Conservation (phyloP, 306 rosid species). For the Glycyrrhiza uralensis region DNA sequence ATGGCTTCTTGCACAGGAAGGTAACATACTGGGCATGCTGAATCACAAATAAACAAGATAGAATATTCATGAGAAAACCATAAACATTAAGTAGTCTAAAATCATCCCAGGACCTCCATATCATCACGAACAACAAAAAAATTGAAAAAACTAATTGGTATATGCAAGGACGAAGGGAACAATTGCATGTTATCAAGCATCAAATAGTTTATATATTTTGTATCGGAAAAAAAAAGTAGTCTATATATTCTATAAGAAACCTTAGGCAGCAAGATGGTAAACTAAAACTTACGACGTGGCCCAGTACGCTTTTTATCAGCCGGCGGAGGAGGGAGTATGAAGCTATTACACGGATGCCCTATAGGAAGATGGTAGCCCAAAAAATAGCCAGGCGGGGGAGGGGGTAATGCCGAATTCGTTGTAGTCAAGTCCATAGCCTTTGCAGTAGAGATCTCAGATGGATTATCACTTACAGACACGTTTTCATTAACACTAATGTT, state of each 20-base stretch:
- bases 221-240: too few species aligned
- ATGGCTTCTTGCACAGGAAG: slow-evolving; percentile 92
- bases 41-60: slow-evolving; percentile 32
- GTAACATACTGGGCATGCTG: slow-evolving; percentile 98
- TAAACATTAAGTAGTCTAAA: neutral
- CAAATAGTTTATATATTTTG: neutral
- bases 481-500: slow-evolving; percentile 40
- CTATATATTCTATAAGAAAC: neutral
- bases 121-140: neutral
- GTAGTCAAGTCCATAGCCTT: slow-evolving; percentile 15
- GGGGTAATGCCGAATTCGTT: slow-evolving; percentile 32
- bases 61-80: slow-evolving; percentile 26
- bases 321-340: slow-evolving; percentile 90
- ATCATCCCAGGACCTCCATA: neutral
- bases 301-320: slow-evolving; percentile 87
- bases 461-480: slow-evolving; percentile 16
- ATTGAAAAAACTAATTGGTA: neutral
- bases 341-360: slow-evolving; percentile 82
- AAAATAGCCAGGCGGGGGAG: slow-evolving; percentile 66
- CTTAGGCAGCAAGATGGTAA: neutral
- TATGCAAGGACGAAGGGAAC: neutral
- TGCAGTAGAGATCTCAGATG: slow-evolving; percentile 26
- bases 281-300: slow-evolving; percentile 73
- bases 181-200: neutral
- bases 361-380: slow-evolving; percentile 80